Evolutionary conservation across 208 protist species (phyloP), one percentile per base, ranked within the genome.

Genomic region (Crithidia sp.): DNA sequence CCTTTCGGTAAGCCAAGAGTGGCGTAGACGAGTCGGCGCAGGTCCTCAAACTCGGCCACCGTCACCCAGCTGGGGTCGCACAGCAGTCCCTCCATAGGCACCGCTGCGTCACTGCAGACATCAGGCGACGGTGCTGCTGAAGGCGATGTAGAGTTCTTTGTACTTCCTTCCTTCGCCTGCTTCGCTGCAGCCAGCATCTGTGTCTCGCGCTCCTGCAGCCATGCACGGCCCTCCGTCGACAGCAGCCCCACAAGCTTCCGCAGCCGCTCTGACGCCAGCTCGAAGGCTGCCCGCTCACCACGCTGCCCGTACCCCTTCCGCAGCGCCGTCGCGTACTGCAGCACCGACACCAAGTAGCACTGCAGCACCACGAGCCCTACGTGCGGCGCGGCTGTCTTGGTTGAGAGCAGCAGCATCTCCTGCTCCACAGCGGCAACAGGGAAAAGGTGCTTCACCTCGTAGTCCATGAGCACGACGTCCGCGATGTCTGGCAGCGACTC

Each of bases 381-480:
- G 2, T 76, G 76, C 55, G 87, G 77, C 14, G 76, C 83, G n/a
- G 85, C 76, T 12, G 76, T 67, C 52, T 79, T 82, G 66, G 77
- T 83, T 2, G 75, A 76, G 3, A 89, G 60, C 37, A 61, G 40
- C 45, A 86, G 49, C 37, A 92, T 74, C 10, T 71, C 61, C 59
- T 77, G 58, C 17, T 74, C 68, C 9, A 95, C 50, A 5, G 83
- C 47, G 6, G 79, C 63, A 14, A 70, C 76, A 17, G 83, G 65
- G 37, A 77, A 74, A 7, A 91, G 55, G 45, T 83, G 76, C 57
- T 87, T 86, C 45, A 90, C 81, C 7, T 77, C 66, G 37, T 77
- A 88, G 77, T 95, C 87, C 57, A 95, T 72, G 6, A 91, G 62
- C 4, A 88, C 65, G 7, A 95, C 71, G 44, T 77, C 71, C 3